Percentiles rank a stretch among this genome's conserved stretches.
These are phyloP conservation scores for Triticum urartu DNA, from an alignment of 176 grass and related monocot species.

Conservation along the genomic window DNA sequence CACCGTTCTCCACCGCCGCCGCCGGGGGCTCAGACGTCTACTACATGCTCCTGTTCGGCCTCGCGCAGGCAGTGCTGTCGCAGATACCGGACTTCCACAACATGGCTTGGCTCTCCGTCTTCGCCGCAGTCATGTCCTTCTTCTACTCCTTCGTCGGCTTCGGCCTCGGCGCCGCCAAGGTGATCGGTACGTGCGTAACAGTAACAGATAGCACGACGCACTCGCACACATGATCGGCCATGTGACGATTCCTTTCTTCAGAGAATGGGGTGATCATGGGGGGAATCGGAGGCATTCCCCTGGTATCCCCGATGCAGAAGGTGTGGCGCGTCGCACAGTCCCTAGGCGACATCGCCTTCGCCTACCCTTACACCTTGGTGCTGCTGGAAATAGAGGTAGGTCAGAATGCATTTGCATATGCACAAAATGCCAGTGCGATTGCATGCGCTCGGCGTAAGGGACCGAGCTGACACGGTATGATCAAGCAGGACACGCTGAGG, in stretches of 20 bases:
- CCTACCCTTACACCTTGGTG: constrained; percentile 82
- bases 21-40: constrained; percentile 36
- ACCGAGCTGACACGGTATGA: background rate
- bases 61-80: constrained; percentile 58
- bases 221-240: background rate
- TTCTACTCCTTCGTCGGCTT: constrained; percentile 69
- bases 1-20: constrained; percentile 31
- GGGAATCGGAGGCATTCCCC: constrained; percentile 39
- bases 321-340: constrained; percentile 79
- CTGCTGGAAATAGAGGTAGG: constrained; percentile 76
- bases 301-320: constrained; percentile 58
- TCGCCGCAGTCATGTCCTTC: constrained; percentile 84
- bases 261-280: constrained; percentile 66
- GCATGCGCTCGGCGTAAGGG: background rate
- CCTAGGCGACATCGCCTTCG: constrained; percentile 78
- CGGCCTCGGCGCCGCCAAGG: constrained; percentile 71
- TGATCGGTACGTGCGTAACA: constrained; percentile 42
- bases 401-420: background rate
- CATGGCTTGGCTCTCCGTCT: constrained; percentile 76
- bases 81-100: constrained; percentile 74
- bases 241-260: constrained; percentile 9
- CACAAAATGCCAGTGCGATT: background rate
- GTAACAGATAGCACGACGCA: background rate
- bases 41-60: constrained; percentile 76
- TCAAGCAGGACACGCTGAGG: constrained; percentile 70